Evolutionary conservation across 768 basidiomycete species (phyloP), one percentile per base, ranked within the genome.

Genomic region (Mycena haematopus): DNA sequence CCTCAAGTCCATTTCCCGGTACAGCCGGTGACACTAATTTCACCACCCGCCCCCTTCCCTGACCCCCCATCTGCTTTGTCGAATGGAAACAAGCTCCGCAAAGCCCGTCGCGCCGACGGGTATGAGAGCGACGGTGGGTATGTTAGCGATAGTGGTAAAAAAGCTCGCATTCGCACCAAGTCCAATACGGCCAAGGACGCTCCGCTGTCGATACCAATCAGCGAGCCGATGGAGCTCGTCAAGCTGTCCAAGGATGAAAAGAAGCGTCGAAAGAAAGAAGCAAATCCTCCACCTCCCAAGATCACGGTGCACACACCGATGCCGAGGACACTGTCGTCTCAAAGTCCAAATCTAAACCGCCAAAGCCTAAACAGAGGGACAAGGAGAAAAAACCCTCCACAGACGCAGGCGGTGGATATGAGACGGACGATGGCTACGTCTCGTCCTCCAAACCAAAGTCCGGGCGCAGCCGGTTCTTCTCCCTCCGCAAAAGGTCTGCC

Each of bases 81-180:
- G n/a, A 38, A 17, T 44, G 60, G 42, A 49, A 60, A 60, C 53
- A 56, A 58, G 40, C 58, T 63, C 2, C 65, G 63, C 21, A 67
- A 67, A n/a, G 54, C 40, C 24, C 62, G 62, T 4, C 65, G 58
- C 10, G 74, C 65, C 21, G 82, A 81, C 67, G 84, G 82, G 3
- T 80, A 85, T 66, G 84, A 85, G 49, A 83, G 81, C 63, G 84
- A 85, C 61, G 82, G 79, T 5, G 83, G 80, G 1, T 82, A 84
- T 66, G 63, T 82, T 38, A 84, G 82, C 53, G 84, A 84, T 46
- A 69, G 68, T n/a, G 76, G 58, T 10, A 63, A 67, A 22, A 66
- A 66, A 38, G 46, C 65, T 2, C 63, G 66, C 8, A 65, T 65
- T 14, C 63, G 66, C 60, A 65, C 58, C 22, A 75, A 77, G 60